These are phyloP conservation scores for Babesia bigemina DNA, from an alignment of 169 alveolate genomes.

Conservation along the genomic window DNA sequence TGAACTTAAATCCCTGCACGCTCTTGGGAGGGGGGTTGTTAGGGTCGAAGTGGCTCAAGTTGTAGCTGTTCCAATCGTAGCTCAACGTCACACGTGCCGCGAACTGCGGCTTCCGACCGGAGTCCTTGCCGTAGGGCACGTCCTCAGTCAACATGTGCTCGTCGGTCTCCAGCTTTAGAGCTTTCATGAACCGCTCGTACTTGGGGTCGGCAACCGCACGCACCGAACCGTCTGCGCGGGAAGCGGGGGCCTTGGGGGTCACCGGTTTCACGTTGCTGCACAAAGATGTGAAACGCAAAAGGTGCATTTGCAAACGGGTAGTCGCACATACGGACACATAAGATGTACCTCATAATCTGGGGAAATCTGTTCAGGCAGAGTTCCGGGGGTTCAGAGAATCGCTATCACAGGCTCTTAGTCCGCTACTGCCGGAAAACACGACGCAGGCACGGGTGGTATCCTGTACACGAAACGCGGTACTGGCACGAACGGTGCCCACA, in stretches of 20 bases:
- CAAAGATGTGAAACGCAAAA: not conserved
- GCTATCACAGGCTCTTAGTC: conserved; percentile 71
- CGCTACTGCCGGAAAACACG: conserved; percentile 37
- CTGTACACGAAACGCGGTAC: conserved; percentile 22
- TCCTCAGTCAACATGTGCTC: conserved; percentile 81
- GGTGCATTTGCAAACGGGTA: not conserved
- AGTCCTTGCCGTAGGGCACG: conserved; percentile 30
- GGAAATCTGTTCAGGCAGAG: conserved; percentile 11
- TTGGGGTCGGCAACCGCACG: not conserved
- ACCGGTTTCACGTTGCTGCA: not conserved
- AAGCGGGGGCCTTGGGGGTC: not conserved
- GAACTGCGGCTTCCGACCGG: conserved; percentile 88
- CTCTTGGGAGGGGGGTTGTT: conserved; percentile 97
- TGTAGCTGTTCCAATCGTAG: conserved; percentile 96
- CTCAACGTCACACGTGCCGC: conserved; percentile 93
- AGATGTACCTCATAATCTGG: conserved; percentile 32
- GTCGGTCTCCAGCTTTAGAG: conserved; percentile 80
- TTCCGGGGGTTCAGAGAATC: conserved; percentile 49
- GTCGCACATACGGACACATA: no score
- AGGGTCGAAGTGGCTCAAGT: conserved; percentile 94
- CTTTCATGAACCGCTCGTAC: conserved; percentile 69
- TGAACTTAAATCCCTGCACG: conserved; percentile 95
- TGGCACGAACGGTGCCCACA: no score
- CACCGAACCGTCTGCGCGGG: not conserved
- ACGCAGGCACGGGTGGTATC: conserved; percentile 68